Percentiles rank a stretch among this genome's conserved stretches.
Conservation (phyloP, 2,329 filamentous ascomycete species). For the Fusarium piperis region DNA sequence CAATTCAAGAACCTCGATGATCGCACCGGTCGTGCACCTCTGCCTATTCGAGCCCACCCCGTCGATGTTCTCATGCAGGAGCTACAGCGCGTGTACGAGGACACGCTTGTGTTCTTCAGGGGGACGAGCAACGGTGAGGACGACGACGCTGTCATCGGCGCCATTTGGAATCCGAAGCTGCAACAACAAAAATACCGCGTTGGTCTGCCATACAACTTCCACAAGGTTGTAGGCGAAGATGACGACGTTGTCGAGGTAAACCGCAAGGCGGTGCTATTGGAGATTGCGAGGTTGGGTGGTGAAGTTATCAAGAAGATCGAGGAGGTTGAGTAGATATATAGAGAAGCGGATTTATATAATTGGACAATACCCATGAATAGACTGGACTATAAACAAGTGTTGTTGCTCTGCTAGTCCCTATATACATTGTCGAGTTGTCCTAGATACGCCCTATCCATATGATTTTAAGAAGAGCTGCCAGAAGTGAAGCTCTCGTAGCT, state of each 20-base stretch:
- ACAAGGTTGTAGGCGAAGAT: constrained; percentile 47
- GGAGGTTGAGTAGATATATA: constrained; percentile 39
- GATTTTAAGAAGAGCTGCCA: no score
- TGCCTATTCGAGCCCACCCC: constrained; percentile 67
- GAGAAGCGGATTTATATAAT: neutral
- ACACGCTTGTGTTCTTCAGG: constrained; percentile 82
- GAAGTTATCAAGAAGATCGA: constrained; percentile 76
- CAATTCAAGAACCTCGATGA: constrained; percentile 85
- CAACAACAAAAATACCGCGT: constrained; percentile 72
- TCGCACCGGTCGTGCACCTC: constrained; percentile 56
- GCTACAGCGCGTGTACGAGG: constrained; percentile 72
- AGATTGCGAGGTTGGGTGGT: constrained; percentile 76
- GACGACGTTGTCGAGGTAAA: constrained; percentile 70
- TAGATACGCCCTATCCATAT: no score
- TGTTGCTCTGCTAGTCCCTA: neutral
- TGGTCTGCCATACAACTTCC: constrained; percentile 72
- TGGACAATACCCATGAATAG: constrained; percentile 24
- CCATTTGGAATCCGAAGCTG: constrained; percentile 67
- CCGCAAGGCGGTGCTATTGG: constrained; percentile 71
- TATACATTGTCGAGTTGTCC: neutral
- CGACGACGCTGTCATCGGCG: constrained; percentile 63
- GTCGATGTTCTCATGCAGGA: constrained; percentile 72
- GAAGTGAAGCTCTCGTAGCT: neutral
- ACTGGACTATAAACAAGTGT: neutral
- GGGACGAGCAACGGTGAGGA: constrained; percentile 58